phyloP scores from a whole-genome alignment of 176 grass and related monocot genomes.

The Bonia amplexicaulis region DNA sequence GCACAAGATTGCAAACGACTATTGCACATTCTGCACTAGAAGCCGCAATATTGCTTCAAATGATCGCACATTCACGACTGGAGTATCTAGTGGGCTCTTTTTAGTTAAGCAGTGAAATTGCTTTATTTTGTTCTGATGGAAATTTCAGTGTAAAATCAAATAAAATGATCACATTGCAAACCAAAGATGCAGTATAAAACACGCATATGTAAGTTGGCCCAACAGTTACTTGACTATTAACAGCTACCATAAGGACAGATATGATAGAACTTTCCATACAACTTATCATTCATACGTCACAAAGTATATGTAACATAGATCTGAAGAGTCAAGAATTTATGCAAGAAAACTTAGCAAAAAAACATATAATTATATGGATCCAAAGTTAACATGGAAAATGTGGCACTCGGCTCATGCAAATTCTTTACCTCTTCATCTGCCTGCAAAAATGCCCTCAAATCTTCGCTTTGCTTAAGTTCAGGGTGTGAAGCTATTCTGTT shows the following conservation, averaged over 20 bases:
- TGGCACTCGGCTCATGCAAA: not conserved
- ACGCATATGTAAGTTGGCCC: not conserved
- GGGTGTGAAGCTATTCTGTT: constrained; percentile 94
- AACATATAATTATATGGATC: not conserved
- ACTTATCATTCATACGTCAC: not conserved
- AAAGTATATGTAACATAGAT: not conserved
- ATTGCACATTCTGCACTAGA: not conserved
- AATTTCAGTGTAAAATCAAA: not conserved
- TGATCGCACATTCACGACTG: not conserved
- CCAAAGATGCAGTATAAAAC: not conserved
- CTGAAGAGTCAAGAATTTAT: not conserved
- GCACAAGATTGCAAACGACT: constrained; percentile 9
- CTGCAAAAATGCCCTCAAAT: constrained; percentile 83
- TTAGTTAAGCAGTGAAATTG: not conserved
- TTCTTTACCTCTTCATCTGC: constrained; percentile 94
- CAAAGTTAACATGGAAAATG: not conserved
- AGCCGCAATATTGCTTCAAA: not conserved
- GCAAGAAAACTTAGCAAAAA: not conserved
- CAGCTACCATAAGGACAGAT: not conserved
- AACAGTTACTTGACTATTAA: not conserved
- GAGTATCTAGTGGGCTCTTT: not conserved
- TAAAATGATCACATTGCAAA: not conserved
- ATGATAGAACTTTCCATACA: not conserved
- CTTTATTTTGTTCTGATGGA: not conserved
- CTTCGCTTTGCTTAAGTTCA: constrained; percentile 86